A percentile compares a stretch with the other conserved stretches of the same genome.
phyloP scores from a whole-genome alignment of 176 grass and related monocot species.

The maize (Zea mays) region Zm-B73-REFERENCE-NAM-5.0 NC_050096.1:51188001-51188500 shows the following conservation, averaged over 20 bases:
- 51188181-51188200: background rate
- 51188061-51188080: slow-evolving; percentile 30
- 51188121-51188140: background rate
- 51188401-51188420: slow-evolving; percentile 54
- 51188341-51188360: fast-evolving
- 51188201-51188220: slow-evolving; percentile 61
- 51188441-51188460: background rate
- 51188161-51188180: fast-evolving
- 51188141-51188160: too few species aligned
- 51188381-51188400: fast-evolving
- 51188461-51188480: background rate
- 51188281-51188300: slow-evolving; percentile 55
- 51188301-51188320: slow-evolving; percentile 99
- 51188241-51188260: slow-evolving; percentile 9
- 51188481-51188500: background rate
- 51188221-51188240: slow-evolving; percentile 74
- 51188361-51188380: fast-evolving
- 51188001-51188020: slow-evolving; percentile 22
- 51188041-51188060: background rate
- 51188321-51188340: slow-evolving; percentile 82
- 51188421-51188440: slow-evolving; percentile 64
- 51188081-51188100: background rate
- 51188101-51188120: background rate
- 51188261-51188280: too few species aligned
- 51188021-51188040: background rate